These are phyloP conservation scores for Puya raimondii DNA, from an alignment of 176 grass and related monocot species.

Conservation along the genomic window DNA sequence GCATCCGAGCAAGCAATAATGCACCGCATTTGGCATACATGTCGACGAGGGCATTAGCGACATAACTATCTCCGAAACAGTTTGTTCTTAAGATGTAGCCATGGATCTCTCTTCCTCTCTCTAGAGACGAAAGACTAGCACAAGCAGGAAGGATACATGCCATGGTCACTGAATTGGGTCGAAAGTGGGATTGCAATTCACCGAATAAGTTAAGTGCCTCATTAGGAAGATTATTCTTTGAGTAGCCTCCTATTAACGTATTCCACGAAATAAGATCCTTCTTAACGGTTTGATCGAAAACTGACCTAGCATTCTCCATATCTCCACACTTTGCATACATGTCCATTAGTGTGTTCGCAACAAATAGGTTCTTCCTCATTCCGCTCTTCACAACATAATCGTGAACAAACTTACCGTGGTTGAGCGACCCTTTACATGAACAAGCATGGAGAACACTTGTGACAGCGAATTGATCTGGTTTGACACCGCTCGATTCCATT, in stretches of 20 bases:
- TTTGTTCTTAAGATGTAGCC: constrained; percentile 42
- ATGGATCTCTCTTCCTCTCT: constrained; percentile 80
- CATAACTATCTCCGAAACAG: constrained; percentile 36
- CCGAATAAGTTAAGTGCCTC: constrained; percentile 57
- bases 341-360: constrained; percentile 68
- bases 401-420: constrained; percentile 55
- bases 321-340: constrained; percentile 69
- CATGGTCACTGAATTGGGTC: constrained; percentile 72
- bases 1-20: constrained; percentile 29
- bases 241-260: constrained; percentile 78
- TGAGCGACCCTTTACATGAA: constrained; percentile 42
- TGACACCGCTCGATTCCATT: constrained; percentile 46
- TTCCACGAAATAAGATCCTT: constrained; percentile 90
- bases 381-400: constrained; percentile 48
- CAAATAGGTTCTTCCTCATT: constrained; percentile 37
- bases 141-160: constrained; percentile 68
- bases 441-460: constrained; percentile 73
- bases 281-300: constrained; percentile 33
- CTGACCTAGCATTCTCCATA: constrained; percentile 47
- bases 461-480: constrained; percentile 44
- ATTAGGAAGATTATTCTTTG: constrained; percentile 49
- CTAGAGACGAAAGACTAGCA: constrained; percentile 66
- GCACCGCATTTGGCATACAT: constrained; percentile 81
- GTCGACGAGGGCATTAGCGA: constrained; percentile 60
- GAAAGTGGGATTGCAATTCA: constrained; percentile 45